Conservation (phyloP, 176 grass and related monocot species). For the Oryza coarctata region DNA sequence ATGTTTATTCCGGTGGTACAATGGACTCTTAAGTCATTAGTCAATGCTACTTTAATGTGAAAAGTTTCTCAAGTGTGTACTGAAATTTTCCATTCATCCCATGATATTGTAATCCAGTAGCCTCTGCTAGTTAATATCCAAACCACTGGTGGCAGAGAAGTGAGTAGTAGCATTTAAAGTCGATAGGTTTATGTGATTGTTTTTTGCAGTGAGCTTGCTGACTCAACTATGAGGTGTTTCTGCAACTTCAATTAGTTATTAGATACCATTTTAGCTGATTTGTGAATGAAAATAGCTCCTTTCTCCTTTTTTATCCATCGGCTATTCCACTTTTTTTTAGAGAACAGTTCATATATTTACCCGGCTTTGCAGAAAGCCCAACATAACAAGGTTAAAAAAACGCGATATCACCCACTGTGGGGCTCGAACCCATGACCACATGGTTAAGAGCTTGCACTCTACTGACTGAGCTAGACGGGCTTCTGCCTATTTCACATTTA, state of each 20-base stretch:
- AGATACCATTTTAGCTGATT: not conserved
- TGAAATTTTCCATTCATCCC: conserved; percentile 4
- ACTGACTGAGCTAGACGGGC: conserved; percentile 1
- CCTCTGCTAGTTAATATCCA: not conserved
- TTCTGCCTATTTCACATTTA: not conserved
- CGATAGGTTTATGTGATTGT: not conserved
- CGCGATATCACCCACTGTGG: conserved; percentile 44
- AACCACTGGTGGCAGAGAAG: not conserved
- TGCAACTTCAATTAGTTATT: not conserved
- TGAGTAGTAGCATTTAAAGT: not conserved
- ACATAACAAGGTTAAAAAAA: too few species aligned
- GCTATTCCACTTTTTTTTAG: not conserved
- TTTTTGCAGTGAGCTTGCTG: conserved; percentile 12
- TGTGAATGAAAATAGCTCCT: not conserved
- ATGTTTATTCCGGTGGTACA: not conserved
- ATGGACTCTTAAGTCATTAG: not conserved
- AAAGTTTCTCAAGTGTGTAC: not conserved
- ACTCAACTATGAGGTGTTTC: conserved; percentile 3
- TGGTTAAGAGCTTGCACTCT: conserved; percentile 26
- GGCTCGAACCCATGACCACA: conserved; percentile 72
- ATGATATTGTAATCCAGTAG: not conserved
- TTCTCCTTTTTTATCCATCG: conserved; percentile 1
- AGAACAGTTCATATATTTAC: too few species aligned
- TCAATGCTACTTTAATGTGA: not conserved
- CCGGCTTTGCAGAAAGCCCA: too few species aligned